Conservation (phyloP, 2,329 filamentous ascomycete genomes). For the Xylaria sp. region DNA sequence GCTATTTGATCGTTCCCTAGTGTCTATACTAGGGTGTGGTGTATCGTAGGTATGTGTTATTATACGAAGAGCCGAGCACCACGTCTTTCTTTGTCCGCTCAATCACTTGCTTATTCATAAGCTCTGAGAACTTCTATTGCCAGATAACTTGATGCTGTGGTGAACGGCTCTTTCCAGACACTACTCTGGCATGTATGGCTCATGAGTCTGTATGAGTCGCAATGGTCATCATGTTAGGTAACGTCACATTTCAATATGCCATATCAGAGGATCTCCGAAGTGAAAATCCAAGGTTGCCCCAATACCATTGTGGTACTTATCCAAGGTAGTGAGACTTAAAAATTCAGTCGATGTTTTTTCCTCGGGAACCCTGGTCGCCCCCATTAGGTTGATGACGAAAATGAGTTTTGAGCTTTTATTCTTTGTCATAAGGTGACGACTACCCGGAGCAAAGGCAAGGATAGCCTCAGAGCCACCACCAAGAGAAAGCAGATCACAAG, state of each 20-base stretch:
- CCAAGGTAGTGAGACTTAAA: no score
- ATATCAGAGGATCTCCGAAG: no score
- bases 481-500: no score
- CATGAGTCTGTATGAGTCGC: neutral
- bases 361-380: no score
- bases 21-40: neutral
- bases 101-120: no score
- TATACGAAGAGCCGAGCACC: no score
- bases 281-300: no score
- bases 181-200: neutral
- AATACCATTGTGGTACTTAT: no score
- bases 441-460: neutral
- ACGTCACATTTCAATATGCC: neutral
- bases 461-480: neutral
- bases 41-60: neutral
- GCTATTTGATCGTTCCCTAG: neutral
- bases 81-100: no score
- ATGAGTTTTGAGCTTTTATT: neutral
- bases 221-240: neutral
- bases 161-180: no score
- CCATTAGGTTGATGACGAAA: neutral
- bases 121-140: no score
- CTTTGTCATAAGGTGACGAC: neutral
- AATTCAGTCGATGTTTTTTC: neutral
- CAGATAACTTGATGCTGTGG: no score